Percentiles rank a stretch among this genome's conserved stretches.
phyloP scores from a whole-genome alignment of 2,329 filamentous ascomycete genomes.

The Alternaria brassicae region DNA sequence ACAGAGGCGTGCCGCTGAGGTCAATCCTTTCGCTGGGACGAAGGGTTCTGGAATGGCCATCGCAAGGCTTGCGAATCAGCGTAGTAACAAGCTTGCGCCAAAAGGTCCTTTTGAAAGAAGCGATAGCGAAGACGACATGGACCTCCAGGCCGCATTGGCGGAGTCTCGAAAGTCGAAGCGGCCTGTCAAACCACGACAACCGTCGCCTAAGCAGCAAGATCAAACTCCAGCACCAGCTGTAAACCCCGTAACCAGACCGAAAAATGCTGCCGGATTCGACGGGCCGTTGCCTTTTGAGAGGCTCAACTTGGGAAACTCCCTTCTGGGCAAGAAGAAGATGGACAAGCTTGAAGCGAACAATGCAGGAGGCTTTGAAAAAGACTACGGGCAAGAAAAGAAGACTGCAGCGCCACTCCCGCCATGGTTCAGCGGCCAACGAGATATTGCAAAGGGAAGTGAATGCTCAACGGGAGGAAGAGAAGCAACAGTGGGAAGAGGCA shows the following conservation, averaged over 20 bases:
- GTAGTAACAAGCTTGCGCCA: constrained; percentile 63
- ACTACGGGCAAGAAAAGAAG: constrained; percentile 50
- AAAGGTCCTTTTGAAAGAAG: constrained; percentile 51
- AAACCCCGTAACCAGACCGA: constrained; percentile 53
- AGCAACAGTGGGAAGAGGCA: constrained; percentile 62
- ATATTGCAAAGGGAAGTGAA: constrained; percentile 63
- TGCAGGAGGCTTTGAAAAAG: constrained; percentile 71
- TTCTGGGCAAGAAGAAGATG: constrained; percentile 60
- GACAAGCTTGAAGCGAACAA: constrained; percentile 60
- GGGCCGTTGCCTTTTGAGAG: constrained; percentile 91
- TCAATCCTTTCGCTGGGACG: constrained; percentile 50
- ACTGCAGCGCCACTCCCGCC: constrained; percentile 71
- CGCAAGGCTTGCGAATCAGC: constrained; percentile 76
- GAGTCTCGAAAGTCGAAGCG: constrained; percentile 67
- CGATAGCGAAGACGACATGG: constrained; percentile 73
- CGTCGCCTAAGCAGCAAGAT: constrained; percentile 31
- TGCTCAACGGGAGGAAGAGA: constrained; percentile 53
- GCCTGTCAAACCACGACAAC: constrained; percentile 42
- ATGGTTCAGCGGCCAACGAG: constrained; percentile 70
- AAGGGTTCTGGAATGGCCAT: constrained; percentile 64
- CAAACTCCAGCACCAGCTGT: constrained; percentile 12
- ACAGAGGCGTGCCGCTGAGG: constrained; percentile 53
- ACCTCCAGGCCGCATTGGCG: constrained; percentile 77
- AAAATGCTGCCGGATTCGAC: constrained; percentile 68
- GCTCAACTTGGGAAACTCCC: constrained; percentile 71